phyloP scores from a whole-genome alignment of 805 yeast genomes.

The Metschnikowia shivogae region DNA sequence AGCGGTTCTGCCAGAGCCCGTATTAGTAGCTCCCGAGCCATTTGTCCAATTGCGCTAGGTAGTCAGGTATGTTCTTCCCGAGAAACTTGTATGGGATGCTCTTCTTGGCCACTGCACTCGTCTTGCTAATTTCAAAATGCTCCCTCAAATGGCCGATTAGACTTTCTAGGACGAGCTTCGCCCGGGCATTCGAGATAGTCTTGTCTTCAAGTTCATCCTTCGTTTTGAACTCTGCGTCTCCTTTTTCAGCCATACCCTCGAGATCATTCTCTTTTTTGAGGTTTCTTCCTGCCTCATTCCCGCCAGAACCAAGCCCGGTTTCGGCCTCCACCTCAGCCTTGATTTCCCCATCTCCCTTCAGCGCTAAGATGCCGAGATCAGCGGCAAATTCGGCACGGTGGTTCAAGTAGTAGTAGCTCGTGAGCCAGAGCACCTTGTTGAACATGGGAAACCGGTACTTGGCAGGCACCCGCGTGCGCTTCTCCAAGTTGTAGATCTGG shows the following conservation, averaged over 20 bases:
- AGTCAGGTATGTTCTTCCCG: slow-evolving; percentile 25
- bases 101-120: slow-evolving; percentile 28
- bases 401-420: slow-evolving; percentile 43
- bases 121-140: slow-evolving; percentile 32
- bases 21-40: slow-evolving; percentile 5
- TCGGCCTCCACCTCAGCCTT: neutral
- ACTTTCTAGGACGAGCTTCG: slow-evolving; percentile 5
- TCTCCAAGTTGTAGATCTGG: slow-evolving; percentile 58
- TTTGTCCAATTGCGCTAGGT: slow-evolving; percentile 13
- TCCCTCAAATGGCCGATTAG: slow-evolving; percentile 25
- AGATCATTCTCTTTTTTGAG: too few relatives aligned
- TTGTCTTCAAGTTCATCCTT: too few relatives aligned
- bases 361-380: slow-evolving; percentile 5
- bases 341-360: neutral
- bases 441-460: slow-evolving; percentile 78
- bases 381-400: slow-evolving; percentile 21
- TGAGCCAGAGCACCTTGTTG: slow-evolving; percentile 63
- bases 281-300: neutral
- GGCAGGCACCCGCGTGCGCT: slow-evolving; percentile 64
- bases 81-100: slow-evolving; percentile 31
- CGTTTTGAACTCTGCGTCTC: too few relatives aligned
- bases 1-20: neutral
- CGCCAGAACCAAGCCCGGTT: neutral
- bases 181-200: neutral
- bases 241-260: too few relatives aligned